These are phyloP conservation scores for Fraxinus albicans DNA, from an alignment of 305 asterid species.

Conservation along the genomic window DNA sequence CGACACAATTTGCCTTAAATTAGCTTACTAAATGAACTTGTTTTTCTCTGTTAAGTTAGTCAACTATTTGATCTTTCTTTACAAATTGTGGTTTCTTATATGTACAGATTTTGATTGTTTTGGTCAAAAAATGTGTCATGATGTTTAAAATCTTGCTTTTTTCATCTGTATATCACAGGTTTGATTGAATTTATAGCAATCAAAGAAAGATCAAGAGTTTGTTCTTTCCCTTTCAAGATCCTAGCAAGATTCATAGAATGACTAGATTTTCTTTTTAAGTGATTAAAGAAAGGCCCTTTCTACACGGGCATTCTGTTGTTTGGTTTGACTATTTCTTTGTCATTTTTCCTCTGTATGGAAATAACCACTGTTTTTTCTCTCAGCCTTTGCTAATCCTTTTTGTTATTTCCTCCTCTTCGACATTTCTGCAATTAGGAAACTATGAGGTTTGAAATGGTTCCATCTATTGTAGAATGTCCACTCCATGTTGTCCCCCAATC, in stretches of 20 bases:
- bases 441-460: constrained; percentile 48
- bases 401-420: constrained; percentile 11
- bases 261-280: constrained; percentile 19
- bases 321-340: constrained; percentile 34
- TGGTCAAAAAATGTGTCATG: constrained; percentile 5
- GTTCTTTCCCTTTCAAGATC: constrained; percentile 24
- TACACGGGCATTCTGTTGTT: constrained; percentile 42
- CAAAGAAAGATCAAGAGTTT: constrained; percentile 24
- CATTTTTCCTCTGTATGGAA: constrained; percentile 16
- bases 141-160: neutral
- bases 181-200: constrained; percentile 34
- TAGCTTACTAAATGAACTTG: neutral
- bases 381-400: constrained; percentile 28
- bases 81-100: neutral
- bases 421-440: constrained; percentile 29
- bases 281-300: constrained; percentile 29
- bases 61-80: neutral
- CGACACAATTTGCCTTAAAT: neutral
- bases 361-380: constrained; percentile 20
- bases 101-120: constrained; percentile 13
- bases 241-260: constrained; percentile 23
- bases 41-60: neutral
- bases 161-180: neutral
- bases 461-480: constrained; percentile 35
- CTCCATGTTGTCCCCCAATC: constrained; percentile 30